phyloP scores from a whole-genome alignment of 1,284 basidiomycete genomes.

The Papiliotrema terrestris region DNA sequence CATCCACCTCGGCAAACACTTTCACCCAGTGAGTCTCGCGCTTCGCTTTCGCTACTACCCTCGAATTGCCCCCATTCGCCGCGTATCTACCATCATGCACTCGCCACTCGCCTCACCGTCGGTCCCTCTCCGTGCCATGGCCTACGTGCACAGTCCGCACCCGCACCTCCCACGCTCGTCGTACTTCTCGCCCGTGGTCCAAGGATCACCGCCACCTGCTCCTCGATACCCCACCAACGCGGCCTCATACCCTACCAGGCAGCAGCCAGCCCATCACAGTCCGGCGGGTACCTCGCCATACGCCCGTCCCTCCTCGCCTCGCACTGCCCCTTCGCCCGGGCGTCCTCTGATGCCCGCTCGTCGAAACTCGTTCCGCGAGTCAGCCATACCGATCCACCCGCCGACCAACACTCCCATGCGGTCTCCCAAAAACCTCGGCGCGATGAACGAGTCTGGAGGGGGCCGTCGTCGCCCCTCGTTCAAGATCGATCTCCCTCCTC shows the following conservation, averaged over 20 bases:
- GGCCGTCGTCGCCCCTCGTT: conserved; percentile 11
- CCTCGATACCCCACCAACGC: background rate
- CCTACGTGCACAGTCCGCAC: conserved; percentile 3
- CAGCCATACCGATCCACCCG: background rate
- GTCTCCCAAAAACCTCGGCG: background rate
- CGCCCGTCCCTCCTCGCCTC: too few relatives aligned
- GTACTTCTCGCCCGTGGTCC: background rate
- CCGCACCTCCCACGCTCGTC: background rate
- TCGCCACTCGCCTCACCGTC: conserved; percentile 17
- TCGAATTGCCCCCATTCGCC: background rate
- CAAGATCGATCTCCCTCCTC: conserved; percentile 19
- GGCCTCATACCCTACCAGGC: background rate
- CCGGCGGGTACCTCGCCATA: too few relatives aligned
- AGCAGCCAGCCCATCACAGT: too few relatives aligned
- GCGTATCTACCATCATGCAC: background rate
- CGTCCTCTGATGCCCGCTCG: background rate
- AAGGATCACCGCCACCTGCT: background rate
- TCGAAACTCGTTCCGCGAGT: background rate
- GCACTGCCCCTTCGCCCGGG: too few relatives aligned
- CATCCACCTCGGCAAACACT: too few relatives aligned
- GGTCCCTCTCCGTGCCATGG: conserved; percentile 7
- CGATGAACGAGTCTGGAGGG: background rate
- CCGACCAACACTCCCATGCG: background rate
- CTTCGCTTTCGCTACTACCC: too few relatives aligned
- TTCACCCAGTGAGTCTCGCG: too few relatives aligned